A percentile compares a stretch with the other conserved stretches of the same genome.
Conservation (phyloP, 164 flowering plant species). For the Euptelea pleiosperma region DNA sequence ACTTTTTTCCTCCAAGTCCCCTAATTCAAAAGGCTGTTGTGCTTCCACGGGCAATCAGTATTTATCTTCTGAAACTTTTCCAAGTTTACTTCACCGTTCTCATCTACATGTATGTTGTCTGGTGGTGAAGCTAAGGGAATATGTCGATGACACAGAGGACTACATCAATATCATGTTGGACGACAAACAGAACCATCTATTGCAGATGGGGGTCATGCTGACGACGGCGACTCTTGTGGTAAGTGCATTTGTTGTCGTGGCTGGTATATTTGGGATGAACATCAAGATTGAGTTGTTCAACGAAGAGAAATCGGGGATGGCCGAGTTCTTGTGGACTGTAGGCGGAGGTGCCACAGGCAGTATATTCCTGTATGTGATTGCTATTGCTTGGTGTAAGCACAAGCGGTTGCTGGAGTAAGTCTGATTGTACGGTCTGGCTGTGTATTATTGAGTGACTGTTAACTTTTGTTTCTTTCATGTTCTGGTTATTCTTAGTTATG, state of each 20-base stretch:
- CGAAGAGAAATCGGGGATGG: slow-evolving; percentile 29
- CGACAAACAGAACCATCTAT: slow-evolving; percentile 94
- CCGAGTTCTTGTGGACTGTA: slow-evolving; percentile 64
- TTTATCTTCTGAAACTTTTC: neutral
- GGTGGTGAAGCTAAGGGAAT: slow-evolving; percentile 72
- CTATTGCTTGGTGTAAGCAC: slow-evolving; percentile 86
- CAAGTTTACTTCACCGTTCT: neutral
- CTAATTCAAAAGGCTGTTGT: neutral
- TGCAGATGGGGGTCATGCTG: slow-evolving; percentile 94
- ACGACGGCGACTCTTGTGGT: slow-evolving; percentile 85
- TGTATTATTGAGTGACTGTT: too few species aligned
- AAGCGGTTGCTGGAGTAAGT: slow-evolving; percentile 72
- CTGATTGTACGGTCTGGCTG: neutral
- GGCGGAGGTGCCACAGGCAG: slow-evolving; percentile 54
- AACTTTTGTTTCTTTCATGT: neutral
- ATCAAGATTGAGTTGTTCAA: slow-evolving; percentile 69
- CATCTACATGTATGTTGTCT: slow-evolving; percentile 6
- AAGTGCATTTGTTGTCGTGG: slow-evolving; percentile 80
- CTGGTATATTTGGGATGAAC: slow-evolving; percentile 89
- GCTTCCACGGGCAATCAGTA: neutral
- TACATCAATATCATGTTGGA: slow-evolving; percentile 98
- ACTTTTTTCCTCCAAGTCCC: neutral
- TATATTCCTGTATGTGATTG: slow-evolving; percentile 58
- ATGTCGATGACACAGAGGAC: slow-evolving; percentile 97
- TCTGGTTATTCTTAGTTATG: too few species aligned